Conservation (phyloP, 2,329 filamentous ascomycete genomes). For the Chrysosphaeria jannelii region DNA sequence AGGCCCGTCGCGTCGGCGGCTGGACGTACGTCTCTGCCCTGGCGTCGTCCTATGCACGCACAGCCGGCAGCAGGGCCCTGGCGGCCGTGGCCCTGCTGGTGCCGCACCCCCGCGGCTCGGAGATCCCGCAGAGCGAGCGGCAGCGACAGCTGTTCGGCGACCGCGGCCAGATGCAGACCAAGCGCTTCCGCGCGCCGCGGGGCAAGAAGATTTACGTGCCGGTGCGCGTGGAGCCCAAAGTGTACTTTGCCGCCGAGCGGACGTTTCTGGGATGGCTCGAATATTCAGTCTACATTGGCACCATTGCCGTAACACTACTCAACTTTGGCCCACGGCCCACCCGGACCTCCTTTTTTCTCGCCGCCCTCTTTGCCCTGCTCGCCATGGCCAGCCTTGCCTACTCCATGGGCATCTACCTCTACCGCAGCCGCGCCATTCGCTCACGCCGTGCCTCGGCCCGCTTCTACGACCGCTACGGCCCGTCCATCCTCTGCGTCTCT, state of each 20-base stretch:
- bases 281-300: slow-evolving; percentile 80
- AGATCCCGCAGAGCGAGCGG: slow-evolving; percentile 25
- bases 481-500: slow-evolving; percentile 41
- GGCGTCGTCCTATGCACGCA: slow-evolving; percentile 14
- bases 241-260: slow-evolving; percentile 85
- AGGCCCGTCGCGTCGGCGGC: slow-evolving; percentile 46
- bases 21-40: slow-evolving; percentile 41
- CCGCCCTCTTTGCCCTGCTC: slow-evolving; percentile 55
- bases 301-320: slow-evolving; percentile 55
- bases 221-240: slow-evolving; percentile 86
- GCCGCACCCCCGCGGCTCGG: slow-evolving; percentile 22
- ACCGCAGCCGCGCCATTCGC: slow-evolving; percentile 63
- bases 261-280: slow-evolving; percentile 95
- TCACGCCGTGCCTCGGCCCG: slow-evolving; percentile 46
- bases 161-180: slow-evolving; percentile 20
- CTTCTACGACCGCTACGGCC: slow-evolving; percentile 78
- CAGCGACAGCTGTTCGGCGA: slow-evolving; percentile 21
- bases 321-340: slow-evolving; percentile 40
- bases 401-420: slow-evolving; percentile 57
- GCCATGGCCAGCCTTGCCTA: slow-evolving; percentile 58
- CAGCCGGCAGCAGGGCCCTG: slow-evolving; percentile 12
- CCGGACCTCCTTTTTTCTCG: slow-evolving; percentile 30
- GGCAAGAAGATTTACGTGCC: slow-evolving; percentile 90
- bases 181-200: slow-evolving; percentile 40
- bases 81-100: slow-evolving; percentile 17